Evolutionary conservation across 176 grass and related monocot genomes (phyloP), one percentile per base, ranked within the genome.

Genomic region (Poa annua): DNA sequence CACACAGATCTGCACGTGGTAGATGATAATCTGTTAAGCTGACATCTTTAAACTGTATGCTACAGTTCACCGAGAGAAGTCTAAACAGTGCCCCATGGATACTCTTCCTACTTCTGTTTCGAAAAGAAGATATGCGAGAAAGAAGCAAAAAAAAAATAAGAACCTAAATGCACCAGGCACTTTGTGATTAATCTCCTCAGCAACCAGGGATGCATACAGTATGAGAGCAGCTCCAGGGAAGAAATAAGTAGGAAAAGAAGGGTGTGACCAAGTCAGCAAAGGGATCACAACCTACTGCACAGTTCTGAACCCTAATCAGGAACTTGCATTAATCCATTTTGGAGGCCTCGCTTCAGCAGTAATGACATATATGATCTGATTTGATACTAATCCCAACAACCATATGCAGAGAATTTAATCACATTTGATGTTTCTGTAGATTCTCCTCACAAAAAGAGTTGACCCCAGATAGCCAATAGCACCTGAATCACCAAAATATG

Each of bases 371-470:
- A 36, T 73, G 67, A 74, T 74, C 15, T 33, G 11, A 50, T 79
- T 74, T 73, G 48, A 68, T 55, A 63, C 65, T 0, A 7, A 51
- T 55, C 20, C 22, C 80, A 7, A 6, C n/a, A 26, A 4, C 41
- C 52, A 33, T 4, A 65, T 59, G 74, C 22, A 60, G 65, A 47
- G 56, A 71, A 77, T 66, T 85, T 80, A 92, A 80, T 92, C 90
- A 38, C 90, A 92, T 84, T 92, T 92, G 68, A 92, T 92, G 24
- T 92, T 92, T 89, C 87, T 86, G 84, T 92, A 92, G 84, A 92
- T 92, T 89, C 87, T 92, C 68, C 90, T 89, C 88, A 92, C 90
- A 77, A 92, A 92, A 36, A 89, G 84, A 36, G 90, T 92, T 71
- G 90, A 92, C 14, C 90, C 90, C 82, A 89, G 69, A 87, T 92